These are phyloP conservation scores for Pichia sp. DNA, from an alignment of 1,139 yeast genomes.

Conservation along the genomic window DNA sequence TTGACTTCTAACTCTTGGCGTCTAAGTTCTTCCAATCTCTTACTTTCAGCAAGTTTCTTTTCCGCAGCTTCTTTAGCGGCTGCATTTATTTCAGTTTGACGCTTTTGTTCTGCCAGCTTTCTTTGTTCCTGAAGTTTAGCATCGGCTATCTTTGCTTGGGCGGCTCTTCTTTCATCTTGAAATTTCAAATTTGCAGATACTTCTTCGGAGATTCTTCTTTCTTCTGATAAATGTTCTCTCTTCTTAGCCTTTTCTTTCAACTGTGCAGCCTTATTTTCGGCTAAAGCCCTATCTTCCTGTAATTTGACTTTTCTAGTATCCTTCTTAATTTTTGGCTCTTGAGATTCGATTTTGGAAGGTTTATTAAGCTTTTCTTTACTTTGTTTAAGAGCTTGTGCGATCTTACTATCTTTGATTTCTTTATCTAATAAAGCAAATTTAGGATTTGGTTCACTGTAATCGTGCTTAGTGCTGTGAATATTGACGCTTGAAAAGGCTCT, in stretches of 20 bases:
- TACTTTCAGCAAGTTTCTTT: too few species aligned
- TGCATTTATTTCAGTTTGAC: too few species aligned
- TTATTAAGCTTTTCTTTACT: neutral
- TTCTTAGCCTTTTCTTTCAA: neutral
- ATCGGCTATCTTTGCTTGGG: neutral
- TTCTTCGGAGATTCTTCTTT: constrained; percentile 1
- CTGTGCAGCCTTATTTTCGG: too few species aligned
- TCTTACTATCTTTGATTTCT: constrained; percentile 5
- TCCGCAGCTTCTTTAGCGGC: too few species aligned
- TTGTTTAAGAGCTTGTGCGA: constrained; percentile 2
- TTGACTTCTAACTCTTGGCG: neutral
- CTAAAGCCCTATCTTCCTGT: too few species aligned
- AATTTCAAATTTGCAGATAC: neutral
- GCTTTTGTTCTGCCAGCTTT: neutral
- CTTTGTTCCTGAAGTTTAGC: constrained; percentile 4
- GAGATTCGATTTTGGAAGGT: neutral
- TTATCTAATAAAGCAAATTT: constrained; percentile 3
- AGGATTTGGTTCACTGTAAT: constrained; percentile 2
- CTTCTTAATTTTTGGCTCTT: neutral
- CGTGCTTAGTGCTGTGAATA: neutral
- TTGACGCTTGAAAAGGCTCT: constrained; percentile 8
- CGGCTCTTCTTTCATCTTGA: neutral
- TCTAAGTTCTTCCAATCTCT: neutral
- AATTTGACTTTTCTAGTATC: neutral
- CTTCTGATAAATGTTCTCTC: constrained; percentile 2